These are phyloP conservation scores for Phialophora verrucosa DNA, from an alignment of 2,329 filamentous ascomycete species.

Conservation along the genomic window DNA sequence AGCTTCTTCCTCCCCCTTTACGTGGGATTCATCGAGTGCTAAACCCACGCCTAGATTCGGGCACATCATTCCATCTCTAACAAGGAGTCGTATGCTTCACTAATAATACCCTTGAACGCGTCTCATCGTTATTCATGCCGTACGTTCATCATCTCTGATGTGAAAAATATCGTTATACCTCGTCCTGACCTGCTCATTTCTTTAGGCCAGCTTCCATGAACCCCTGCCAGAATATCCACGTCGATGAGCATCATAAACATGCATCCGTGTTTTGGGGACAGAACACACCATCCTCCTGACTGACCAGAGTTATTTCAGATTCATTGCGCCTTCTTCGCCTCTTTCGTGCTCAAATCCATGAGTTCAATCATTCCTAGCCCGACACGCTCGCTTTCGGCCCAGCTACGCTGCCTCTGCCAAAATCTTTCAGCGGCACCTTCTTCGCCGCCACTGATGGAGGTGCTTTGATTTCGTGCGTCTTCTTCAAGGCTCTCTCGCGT, in stretches of 20 bases:
- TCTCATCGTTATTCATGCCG: neutral
- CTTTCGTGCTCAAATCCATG: conserved; percentile 36
- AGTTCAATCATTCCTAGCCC: conserved; percentile 49
- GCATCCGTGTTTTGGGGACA: neutral
- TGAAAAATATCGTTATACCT: neutral
- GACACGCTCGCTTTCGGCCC: conserved; percentile 50
- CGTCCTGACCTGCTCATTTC: neutral
- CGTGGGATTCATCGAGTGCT: neutral
- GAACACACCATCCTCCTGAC: neutral
- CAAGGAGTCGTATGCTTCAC: neutral
- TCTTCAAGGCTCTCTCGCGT: conserved; percentile 50
- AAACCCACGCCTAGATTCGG: neutral
- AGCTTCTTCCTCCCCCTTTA: neutral
- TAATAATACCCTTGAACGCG: neutral
- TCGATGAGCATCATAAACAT: neutral
- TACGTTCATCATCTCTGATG: conserved; percentile 2
- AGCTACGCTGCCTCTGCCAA: conserved; percentile 53
- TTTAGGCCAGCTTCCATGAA: neutral
- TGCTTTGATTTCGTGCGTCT: conserved; percentile 48
- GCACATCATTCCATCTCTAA: neutral
- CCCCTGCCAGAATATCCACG: neutral
- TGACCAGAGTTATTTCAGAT: neutral
- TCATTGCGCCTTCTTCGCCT: conserved; percentile 30
- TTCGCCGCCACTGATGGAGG: conserved; percentile 43
- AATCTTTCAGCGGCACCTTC: conserved; percentile 47